Evolutionary conservation across 1,284 basidiomycete species (phyloP), one percentile per base, ranked within the genome.

Genomic region (Leccinum laetum): DNA sequence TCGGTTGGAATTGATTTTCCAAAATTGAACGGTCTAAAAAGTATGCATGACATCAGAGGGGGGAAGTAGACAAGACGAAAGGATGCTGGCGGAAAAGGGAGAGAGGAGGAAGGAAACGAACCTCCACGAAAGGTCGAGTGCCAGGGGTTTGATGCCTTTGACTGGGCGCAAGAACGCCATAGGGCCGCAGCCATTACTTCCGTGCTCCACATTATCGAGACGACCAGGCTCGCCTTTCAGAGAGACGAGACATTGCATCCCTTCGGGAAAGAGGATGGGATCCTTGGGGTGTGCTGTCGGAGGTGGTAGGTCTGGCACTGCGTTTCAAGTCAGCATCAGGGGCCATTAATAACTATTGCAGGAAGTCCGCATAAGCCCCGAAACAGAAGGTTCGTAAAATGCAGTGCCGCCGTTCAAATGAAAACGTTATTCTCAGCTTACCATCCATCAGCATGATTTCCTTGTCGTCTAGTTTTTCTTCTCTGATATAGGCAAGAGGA

Each of bases 111-210:
- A 64, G 61, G 7, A 58, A 39, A 72, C 83, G 60, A 62, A 90
- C 90, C 84, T 81, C 90, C 90, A 92, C n/a, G 87, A 86, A 58
- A 92, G 77, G 57, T 84, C 81, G 21, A 91, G 78, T 41, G 82
- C 81, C 7, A 91, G 78, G 11, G 88, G 80, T 65, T 85, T 83
- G 16, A 86, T 74, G 1, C 89, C 89, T 69, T 84, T 86, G n/a
- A 80, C 82, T 65, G 83, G 84, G 73, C 80, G 83, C 67, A 90
- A 69, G 64, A 81, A 84, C 29, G 68, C 61, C 55, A 64, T 46
- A 62, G 64, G 58, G 39, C 68, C 66, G 64, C 69, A 32, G 29
- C 56, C 24, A 18, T 59, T 59, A n/a, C 58, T 46, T 65, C 37
- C 61, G 32, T 58, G 39, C 16, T 6, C 53, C 18, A 18, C 41